Percentiles rank a stretch among this genome's conserved stretches.
Evolutionary conservation across 495 filamentous ascomycete species (phyloP).

Genomic region (Ascodesmis nigricans): DNA sequence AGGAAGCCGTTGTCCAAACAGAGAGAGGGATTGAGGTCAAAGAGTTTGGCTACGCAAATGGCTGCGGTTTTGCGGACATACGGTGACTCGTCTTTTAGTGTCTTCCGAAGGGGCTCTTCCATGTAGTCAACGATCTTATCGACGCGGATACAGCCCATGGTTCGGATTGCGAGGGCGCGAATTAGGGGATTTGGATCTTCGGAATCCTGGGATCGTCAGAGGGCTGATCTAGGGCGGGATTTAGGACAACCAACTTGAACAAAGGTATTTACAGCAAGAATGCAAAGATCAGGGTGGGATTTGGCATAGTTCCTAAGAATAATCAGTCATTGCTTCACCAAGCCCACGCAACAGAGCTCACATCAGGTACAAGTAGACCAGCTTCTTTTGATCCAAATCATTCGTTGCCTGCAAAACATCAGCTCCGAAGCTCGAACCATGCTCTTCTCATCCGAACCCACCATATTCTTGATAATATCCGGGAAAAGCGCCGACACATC

Average conservation of each 20-base stretch:
- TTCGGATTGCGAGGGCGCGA: conserved; percentile 80
- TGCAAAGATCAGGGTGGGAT: conserved; percentile 96
- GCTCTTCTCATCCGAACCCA: too few species aligned
- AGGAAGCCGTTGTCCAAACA: conserved; percentile 94
- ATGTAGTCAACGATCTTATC: conserved; percentile 99
- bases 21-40: conserved; percentile 75
- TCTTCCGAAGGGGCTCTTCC: conserved; percentile 95
- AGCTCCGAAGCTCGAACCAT: conserved; percentile 1
- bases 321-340: conserved; percentile 12
- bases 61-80: conserved; percentile 97
- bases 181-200: conserved; percentile 97
- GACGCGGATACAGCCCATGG: conserved; percentile 98
- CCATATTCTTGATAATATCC: conserved; percentile 94
- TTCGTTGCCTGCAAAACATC: conserved; percentile 36
- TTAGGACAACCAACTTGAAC: conserved; percentile 37
- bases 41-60: conserved; percentile 94
- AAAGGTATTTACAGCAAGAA: conserved; percentile 97
- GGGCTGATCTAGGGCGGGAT: not conserved
- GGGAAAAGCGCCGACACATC: conserved; percentile 96
- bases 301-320: conserved; percentile 94
- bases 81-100: conserved; percentile 85
- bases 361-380: conserved; percentile 98
- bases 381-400: conserved; percentile 97
- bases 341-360: conserved; percentile 25
- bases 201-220: conserved; percentile 34